Percentiles rank a stretch among this genome's conserved stretches.
Evolutionary conservation across 2,329 filamentous ascomycete genomes (phyloP).

Genomic region (Colletotrichum echinochloae): DNA sequence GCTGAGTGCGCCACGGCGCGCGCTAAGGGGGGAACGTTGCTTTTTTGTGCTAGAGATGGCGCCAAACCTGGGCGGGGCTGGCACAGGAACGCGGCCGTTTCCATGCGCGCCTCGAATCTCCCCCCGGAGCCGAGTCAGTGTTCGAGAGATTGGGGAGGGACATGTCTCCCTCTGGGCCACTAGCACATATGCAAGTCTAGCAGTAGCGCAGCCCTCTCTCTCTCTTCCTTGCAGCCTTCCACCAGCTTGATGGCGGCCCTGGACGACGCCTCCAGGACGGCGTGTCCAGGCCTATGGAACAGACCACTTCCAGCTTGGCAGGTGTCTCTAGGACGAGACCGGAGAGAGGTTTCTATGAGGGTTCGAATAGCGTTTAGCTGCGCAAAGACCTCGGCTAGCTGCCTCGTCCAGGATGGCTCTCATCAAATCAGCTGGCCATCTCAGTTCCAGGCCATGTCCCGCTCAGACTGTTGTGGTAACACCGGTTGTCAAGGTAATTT

Average conservation of each 20-base stretch:
- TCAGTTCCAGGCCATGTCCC: constrained; percentile 4
- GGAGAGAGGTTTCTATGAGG: background rate
- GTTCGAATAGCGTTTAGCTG: constrained; percentile 1
- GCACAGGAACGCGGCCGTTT: constrained; percentile 29
- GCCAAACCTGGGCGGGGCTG: constrained; percentile 5
- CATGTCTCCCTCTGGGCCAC: background rate
- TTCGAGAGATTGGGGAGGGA: background rate
- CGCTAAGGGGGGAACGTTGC: constrained; percentile 31
- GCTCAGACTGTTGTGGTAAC: constrained; percentile 22
- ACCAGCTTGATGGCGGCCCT: background rate
- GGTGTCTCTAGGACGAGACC: constrained; percentile 7
- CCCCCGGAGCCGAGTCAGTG: constrained; percentile 13
- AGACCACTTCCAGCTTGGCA: constrained; percentile 13
- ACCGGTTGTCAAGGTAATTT: background rate
- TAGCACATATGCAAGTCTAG: constrained; percentile 29
- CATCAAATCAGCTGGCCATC: background rate
- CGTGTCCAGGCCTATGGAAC: background rate
- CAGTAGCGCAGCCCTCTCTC: background rate
- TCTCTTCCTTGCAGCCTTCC: constrained; percentile 12
- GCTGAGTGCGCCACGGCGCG: constrained; percentile 27
- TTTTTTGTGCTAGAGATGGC: constrained; percentile 19
- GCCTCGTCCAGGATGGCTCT: constrained; percentile 19
- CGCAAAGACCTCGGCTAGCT: constrained; percentile 13
- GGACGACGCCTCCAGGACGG: background rate
- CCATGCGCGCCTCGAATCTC: constrained; percentile 3